phyloP scores from a whole-genome alignment of 2,329 filamentous ascomycete species.

The Juglanconis juglandina region DNA sequence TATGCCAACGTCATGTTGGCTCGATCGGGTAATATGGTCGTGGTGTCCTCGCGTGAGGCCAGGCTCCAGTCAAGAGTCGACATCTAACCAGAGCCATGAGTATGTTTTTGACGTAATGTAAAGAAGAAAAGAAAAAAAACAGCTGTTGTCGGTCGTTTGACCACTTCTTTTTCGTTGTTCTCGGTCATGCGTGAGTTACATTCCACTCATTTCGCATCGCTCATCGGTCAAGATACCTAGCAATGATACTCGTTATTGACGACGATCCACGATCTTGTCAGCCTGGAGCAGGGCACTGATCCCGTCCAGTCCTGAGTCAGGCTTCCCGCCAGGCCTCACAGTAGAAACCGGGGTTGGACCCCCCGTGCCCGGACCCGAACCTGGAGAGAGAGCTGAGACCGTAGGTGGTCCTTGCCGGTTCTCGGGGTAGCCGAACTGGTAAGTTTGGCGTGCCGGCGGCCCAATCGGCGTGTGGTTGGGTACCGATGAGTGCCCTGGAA shows the following conservation, averaged over 20 bases:
- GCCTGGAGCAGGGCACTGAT: slow-evolving; percentile 57
- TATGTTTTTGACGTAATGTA: not conserved
- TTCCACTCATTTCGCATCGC: not conserved
- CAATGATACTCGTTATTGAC: not conserved
- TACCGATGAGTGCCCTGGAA: slow-evolving; percentile 11
- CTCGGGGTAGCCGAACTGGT: slow-evolving; percentile 8
- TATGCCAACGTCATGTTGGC: not conserved
- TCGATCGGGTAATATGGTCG: not conserved
- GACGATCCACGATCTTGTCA: slow-evolving; percentile 55
- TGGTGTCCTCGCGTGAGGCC: not conserved
- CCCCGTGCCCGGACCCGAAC: not conserved
- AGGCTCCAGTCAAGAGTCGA: not conserved
- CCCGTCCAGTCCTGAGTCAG: slow-evolving; percentile 45
- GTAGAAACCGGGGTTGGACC: not conserved
- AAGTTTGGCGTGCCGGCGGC: slow-evolving; percentile 4
- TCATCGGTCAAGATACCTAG: no score
- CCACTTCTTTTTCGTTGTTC: not conserved
- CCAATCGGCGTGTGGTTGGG: not conserved
- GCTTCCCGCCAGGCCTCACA: slow-evolving; percentile 23
- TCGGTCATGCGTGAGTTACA: not conserved
- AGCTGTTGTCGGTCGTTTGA: not conserved
- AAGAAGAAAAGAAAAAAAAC: not conserved
- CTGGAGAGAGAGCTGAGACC: slow-evolving; percentile 24
- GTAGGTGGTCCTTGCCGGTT: not conserved
- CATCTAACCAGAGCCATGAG: not conserved